phyloP scores from a whole-genome alignment of 1,284 basidiomycete genomes.

The Ceratobasidium sp. region DNA sequence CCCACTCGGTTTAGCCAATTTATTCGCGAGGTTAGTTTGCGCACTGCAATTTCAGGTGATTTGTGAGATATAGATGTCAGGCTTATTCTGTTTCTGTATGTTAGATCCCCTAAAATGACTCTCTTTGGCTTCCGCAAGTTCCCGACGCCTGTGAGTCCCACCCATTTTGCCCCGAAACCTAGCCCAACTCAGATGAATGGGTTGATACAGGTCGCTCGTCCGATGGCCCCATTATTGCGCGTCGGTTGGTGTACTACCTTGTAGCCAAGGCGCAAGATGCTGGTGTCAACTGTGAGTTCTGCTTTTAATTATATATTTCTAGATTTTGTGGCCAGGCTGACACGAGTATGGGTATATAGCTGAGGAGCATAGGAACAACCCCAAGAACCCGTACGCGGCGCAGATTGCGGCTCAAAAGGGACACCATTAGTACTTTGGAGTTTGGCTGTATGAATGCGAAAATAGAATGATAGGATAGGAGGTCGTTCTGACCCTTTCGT shows the following conservation, averaged over 20 bases:
- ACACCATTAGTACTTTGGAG: slow-evolving; percentile 48
- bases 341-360: slow-evolving; percentile 53
- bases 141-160: slow-evolving; percentile 69
- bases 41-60: neutral
- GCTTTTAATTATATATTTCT: slow-evolving; percentile 29
- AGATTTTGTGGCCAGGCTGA: neutral
- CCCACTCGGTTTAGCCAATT: slow-evolving; percentile 3
- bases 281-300: slow-evolving; percentile 69
- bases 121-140: slow-evolving; percentile 78
- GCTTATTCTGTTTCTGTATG: too few relatives aligned
- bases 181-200: neutral
- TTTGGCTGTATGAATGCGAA: slow-evolving; percentile 21
- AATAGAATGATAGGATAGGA: slow-evolving; percentile 38
- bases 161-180: slow-evolving; percentile 32
- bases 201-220: slow-evolving; percentile 59
- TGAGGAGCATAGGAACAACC: slow-evolving; percentile 70
- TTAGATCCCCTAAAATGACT: slow-evolving; percentile 19
- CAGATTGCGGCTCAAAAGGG: slow-evolving; percentile 65
- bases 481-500: neutral
- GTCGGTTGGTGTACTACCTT: slow-evolving; percentile 67
- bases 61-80: neutral
- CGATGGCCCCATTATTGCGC: slow-evolving; percentile 75
- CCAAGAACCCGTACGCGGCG: slow-evolving; percentile 79
- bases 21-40: neutral
- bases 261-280: slow-evolving; percentile 68